These are phyloP conservation scores for Cicer chorassanicum DNA, from an alignment of 306 rosid genomes.

Conservation along the genomic window DNA sequence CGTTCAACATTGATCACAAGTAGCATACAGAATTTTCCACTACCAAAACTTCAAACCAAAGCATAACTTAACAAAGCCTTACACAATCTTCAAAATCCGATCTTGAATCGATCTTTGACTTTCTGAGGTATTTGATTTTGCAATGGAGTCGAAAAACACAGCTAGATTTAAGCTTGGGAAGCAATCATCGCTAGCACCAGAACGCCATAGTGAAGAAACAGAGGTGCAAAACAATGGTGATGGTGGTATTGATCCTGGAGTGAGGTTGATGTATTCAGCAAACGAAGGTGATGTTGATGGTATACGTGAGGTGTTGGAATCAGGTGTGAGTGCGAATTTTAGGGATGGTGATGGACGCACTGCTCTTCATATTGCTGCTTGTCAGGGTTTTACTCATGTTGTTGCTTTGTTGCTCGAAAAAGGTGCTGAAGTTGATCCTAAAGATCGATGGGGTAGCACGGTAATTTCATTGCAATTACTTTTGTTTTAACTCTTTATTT, in stretches of 20 bases:
- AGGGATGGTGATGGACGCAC: slow-evolving; percentile 80
- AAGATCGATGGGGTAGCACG: slow-evolving; percentile 98
- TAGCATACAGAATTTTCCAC: not conserved
- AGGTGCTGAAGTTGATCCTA: slow-evolving; percentile 71
- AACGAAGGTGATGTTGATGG: slow-evolving; percentile 86
- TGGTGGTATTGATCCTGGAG: slow-evolving; percentile 60
- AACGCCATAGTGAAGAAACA: slow-evolving; percentile 29
- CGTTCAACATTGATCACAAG: slow-evolving; percentile 24
- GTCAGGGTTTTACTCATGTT: slow-evolving; percentile 76
- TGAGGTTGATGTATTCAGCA: slow-evolving; percentile 81
- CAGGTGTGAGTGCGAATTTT: slow-evolving; percentile 76
- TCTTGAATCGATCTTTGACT: not conserved
- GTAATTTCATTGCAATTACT: slow-evolving; percentile 43
- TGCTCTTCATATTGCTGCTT: slow-evolving; percentile 87
- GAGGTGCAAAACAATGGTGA: slow-evolving; percentile 38
- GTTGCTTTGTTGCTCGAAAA: slow-evolving; percentile 74
- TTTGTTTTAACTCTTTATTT: not conserved
- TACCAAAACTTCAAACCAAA: not conserved
- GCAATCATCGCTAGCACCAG: slow-evolving; percentile 94
- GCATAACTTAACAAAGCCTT: not conserved
- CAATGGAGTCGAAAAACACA: slow-evolving; percentile 71
- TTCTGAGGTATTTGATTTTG: slow-evolving; percentile 3
- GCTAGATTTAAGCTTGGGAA: slow-evolving; percentile 69
- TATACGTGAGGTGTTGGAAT: slow-evolving; percentile 65
- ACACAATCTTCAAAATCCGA: slow-evolving; percentile 27